These are phyloP conservation scores for Mycosphaerella sp. DNA, from an alignment of 2,329 filamentous ascomycete genomes.

Conservation along the genomic window DNA sequence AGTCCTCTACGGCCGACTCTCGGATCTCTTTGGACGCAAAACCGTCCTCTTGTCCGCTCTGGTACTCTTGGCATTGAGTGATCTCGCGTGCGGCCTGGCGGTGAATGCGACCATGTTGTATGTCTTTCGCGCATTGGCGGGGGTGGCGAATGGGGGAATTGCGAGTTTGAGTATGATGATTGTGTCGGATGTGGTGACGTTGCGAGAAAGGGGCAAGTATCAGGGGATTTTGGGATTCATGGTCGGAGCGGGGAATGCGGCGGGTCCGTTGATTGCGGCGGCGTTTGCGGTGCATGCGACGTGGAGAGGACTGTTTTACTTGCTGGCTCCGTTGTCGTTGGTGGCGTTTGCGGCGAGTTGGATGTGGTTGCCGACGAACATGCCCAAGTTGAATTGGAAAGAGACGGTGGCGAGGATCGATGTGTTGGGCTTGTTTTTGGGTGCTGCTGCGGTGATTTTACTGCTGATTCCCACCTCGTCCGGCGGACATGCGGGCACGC, in stretches of 20 bases:
- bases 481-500: slow-evolving; percentile 41
- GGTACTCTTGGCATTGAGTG: slow-evolving; percentile 48
- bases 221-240: slow-evolving; percentile 40
- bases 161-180: slow-evolving; percentile 56
- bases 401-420: slow-evolving; percentile 53
- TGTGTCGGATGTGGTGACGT: slow-evolving; percentile 53
- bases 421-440: slow-evolving; percentile 51
- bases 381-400: slow-evolving; percentile 41
- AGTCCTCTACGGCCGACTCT: slow-evolving; percentile 53
- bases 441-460: slow-evolving; percentile 52
- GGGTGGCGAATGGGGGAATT: slow-evolving; percentile 57
- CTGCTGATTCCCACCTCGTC: slow-evolving; percentile 59
- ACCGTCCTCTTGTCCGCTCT: slow-evolving; percentile 51
- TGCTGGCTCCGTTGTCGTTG: slow-evolving; percentile 48
- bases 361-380: slow-evolving; percentile 49
- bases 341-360: slow-evolving; percentile 44
- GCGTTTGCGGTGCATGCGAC: slow-evolving; percentile 39
- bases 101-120: slow-evolving; percentile 54
- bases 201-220: slow-evolving; percentile 52
- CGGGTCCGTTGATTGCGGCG: slow-evolving; percentile 44
- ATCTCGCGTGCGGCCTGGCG: slow-evolving; percentile 54
- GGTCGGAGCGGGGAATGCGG: slow-evolving; percentile 42
- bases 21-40: slow-evolving; percentile 44
- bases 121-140: slow-evolving; percentile 54
- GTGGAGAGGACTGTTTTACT: slow-evolving; percentile 45